A percentile compares a stretch with the other conserved stretches of the same genome.
Conservation (phyloP, 1,284 basidiomycete genomes). For the Earliella scabrosa region DNA sequence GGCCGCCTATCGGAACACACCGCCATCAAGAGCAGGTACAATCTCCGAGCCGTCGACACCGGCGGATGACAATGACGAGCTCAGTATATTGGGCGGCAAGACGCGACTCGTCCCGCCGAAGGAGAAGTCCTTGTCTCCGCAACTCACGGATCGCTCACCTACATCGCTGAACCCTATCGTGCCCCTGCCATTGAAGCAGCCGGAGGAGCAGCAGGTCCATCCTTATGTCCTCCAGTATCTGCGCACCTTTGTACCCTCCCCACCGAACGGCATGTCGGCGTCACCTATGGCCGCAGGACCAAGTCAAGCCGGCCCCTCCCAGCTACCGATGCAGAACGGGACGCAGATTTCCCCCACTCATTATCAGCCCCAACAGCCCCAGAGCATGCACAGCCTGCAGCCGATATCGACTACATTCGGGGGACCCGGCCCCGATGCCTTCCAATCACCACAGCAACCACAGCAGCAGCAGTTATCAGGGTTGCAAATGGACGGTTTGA, state of each 20-base stretch:
- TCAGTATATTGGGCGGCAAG: conserved; percentile 70
- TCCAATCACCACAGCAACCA: conserved; percentile 14
- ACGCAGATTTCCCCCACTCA: conserved; percentile 26
- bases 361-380: conserved; percentile 21
- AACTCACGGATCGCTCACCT: conserved; percentile 65
- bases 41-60: conserved; percentile 53
- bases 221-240: conserved; percentile 69
- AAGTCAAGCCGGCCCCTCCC: conserved; percentile 18
- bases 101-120: conserved; percentile 72
- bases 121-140: conserved; percentile 51
- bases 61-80: conserved; percentile 67
- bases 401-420: conserved; percentile 19
- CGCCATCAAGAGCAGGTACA: conserved; percentile 46
- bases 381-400: conserved; percentile 19
- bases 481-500: conserved; percentile 30
- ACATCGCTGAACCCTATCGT: conserved; percentile 65
- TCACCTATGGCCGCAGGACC: conserved; percentile 5
- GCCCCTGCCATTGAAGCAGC: conserved; percentile 38
- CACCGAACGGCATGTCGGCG: conserved; percentile 11
- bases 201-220: conserved; percentile 45
- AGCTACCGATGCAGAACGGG: conserved; percentile 24
- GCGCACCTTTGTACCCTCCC: conserved; percentile 55
- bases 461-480: conserved; percentile 13
- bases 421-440: conserved; percentile 4
- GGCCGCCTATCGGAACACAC: conserved; percentile 63